Conservation (phyloP, 345 rosid genomes). For the Aquilaria malaccensis region DNA sequence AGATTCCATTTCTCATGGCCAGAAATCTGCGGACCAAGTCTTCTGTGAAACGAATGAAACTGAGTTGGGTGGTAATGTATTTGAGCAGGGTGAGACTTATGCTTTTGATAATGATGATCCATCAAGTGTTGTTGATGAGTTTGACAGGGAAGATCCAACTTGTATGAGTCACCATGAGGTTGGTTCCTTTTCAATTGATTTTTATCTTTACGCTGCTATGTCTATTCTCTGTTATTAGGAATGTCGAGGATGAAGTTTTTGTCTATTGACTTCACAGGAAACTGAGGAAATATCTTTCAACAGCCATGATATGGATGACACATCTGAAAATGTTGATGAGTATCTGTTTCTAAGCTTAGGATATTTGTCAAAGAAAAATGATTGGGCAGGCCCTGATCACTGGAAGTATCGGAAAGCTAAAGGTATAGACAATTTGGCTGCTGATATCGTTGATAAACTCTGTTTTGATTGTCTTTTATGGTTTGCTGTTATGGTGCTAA, state of each 20-base stretch:
- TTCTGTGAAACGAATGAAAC: slow-evolving; percentile 30
- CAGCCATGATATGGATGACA: slow-evolving; percentile 40
- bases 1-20: slow-evolving; percentile 42
- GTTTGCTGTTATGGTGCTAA: slow-evolving; percentile 5
- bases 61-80: slow-evolving; percentile 40
- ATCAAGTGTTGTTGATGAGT: slow-evolving; percentile 35
- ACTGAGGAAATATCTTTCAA: slow-evolving; percentile 36
- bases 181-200: slow-evolving; percentile 3
- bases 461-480: background rate
- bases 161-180: slow-evolving; percentile 62
- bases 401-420: slow-evolving; percentile 82
- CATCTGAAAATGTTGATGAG: slow-evolving; percentile 52
- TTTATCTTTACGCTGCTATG: background rate
- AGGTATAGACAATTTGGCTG: slow-evolving; percentile 33
- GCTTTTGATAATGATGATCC: slow-evolving; percentile 50
- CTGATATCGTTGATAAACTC: slow-evolving; percentile 1
- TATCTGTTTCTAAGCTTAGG: slow-evolving; percentile 68
- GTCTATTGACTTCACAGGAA: slow-evolving; percentile 37
- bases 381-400: slow-evolving; percentile 99
- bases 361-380: slow-evolving; percentile 61
- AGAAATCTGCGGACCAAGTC: slow-evolving; percentile 30
- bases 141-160: slow-evolving; percentile 35
- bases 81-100: slow-evolving; percentile 42
- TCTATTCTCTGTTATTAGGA: slow-evolving; percentile 8
- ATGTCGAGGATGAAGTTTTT: slow-evolving; percentile 3